These are phyloP conservation scores for Puccinia coronata DNA, from an alignment of 1,284 basidiomycete genomes.

Conservation along the genomic window DNA sequence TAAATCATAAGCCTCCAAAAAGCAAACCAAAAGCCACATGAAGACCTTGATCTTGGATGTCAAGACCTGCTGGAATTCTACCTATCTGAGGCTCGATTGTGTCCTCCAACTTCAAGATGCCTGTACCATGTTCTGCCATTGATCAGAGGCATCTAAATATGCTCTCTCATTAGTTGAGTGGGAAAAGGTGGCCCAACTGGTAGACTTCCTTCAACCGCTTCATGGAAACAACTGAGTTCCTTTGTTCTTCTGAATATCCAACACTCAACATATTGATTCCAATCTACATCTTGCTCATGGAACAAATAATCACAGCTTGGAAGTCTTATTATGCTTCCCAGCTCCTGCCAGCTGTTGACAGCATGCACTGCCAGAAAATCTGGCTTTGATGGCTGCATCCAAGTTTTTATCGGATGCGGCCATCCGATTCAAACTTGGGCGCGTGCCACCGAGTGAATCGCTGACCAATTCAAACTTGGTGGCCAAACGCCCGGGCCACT, in stretches of 20 bases:
- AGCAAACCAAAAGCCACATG: not conserved
- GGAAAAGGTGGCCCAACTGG: not conserved
- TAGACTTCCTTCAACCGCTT: not conserved
- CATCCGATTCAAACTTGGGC: no score
- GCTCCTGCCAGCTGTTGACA: not conserved
- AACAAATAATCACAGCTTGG: not conserved
- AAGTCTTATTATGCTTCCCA: not conserved
- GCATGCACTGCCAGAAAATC: no score
- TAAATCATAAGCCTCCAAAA: no score
- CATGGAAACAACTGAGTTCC: not conserved
- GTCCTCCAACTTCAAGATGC: not conserved
- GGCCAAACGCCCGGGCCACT: no score
- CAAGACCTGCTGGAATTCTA: no score
- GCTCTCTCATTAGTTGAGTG: not conserved
- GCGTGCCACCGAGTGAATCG: no score
- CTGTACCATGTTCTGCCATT: not conserved
- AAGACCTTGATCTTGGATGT: not conserved
- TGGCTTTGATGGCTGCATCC: no score
- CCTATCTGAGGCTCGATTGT: no score
- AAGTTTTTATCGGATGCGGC: no score
- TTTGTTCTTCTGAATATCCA: constrained; percentile 31
- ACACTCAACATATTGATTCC: constrained; percentile 2
- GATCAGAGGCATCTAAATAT: not conserved
- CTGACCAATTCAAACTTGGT: no score
- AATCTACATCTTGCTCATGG: constrained; percentile 15